These are phyloP conservation scores for Cardamine resedifolia DNA, from an alignment of 345 rosid genomes.

Conservation along the genomic window DNA sequence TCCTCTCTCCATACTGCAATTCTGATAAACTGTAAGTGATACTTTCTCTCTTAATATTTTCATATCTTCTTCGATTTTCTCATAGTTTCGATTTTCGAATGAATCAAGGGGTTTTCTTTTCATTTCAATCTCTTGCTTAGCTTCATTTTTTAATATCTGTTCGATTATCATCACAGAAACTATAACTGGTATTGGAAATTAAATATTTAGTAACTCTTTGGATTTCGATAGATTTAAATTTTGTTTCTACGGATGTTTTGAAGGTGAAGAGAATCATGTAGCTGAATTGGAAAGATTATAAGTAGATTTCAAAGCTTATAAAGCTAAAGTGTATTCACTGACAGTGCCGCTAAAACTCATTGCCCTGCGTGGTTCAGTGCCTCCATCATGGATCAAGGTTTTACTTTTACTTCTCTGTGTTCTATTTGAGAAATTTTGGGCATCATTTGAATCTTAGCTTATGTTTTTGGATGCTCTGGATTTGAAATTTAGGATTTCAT, in stretches of 20 bases:
- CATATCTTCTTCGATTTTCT: not conserved
- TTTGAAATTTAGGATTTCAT: constrained; percentile 56
- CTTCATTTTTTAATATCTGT: not conserved
- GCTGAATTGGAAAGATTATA: constrained; percentile 47
- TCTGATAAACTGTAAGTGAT: no score
- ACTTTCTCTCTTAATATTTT: no score
- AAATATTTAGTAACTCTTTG: not conserved
- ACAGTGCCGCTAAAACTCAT: constrained; percentile 66
- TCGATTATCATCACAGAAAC: constrained; percentile 7
- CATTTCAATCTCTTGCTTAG: not conserved
- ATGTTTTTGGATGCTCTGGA: not conserved
- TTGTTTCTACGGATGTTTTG: not conserved
- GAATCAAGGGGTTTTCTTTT: not conserved
- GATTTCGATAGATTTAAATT: not conserved
- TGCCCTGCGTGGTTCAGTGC: constrained; percentile 77
- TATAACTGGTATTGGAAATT: not conserved
- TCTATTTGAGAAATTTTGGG: not conserved
- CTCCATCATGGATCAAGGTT: constrained; percentile 91
- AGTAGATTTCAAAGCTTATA: constrained; percentile 67
- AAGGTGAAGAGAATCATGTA: constrained; percentile 26
- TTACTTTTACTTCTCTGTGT: not conserved
- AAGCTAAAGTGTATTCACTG: constrained; percentile 64
- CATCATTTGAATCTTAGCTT: constrained; percentile 1
- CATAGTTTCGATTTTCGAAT: not conserved
- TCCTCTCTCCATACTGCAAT: not conserved